Evolutionary conservation across 139 green algal genomes (phyloP), one percentile per base, ranked within the genome.

Genomic region (Coelastrella sp.): DNA sequence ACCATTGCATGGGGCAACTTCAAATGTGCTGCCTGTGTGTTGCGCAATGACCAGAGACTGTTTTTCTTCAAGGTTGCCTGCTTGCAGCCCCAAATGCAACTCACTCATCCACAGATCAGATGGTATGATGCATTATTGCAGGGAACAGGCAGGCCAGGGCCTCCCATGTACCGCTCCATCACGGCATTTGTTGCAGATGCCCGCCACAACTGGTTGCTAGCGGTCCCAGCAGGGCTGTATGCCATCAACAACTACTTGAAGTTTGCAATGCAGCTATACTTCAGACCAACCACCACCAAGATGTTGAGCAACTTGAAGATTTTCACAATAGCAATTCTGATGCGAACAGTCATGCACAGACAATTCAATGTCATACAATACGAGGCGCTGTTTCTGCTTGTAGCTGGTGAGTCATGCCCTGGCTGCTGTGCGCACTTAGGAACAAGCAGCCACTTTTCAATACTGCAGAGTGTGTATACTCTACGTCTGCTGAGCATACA

Each of bases 231-330:
- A 17, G 88, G 69, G 8, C 91, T 99, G 38, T 99, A 99, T 82
- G 94, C 96, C 3, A 87, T 99, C 72, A 99, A 99, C 92, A 98
- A 98, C 87, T 96, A 96, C 90, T 90, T 99, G 32, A 99, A 99
- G 68, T 81, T 74, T 59, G 43, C 27, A n/a, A 59, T 85, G 77
- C 86, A 90, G 86, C 75, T 92, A 32, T 92, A 89, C 76, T 90
- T 90, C 81, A 62, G 74, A 27, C 97, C 97, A 57, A 97, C 96
- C 23, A 99, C 97, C 45, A 96, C 96, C 69, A 99, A 99, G 92
- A 99, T 99, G 97, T 91, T 99, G 37, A 89, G 91, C 67, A 99
- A 99, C 91, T 89, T 99, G 2, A 99, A 99, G 88, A 89, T 94
- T 68, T 92, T 94, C 75, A 89, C 83, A 53, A 99, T 99, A 34